Conservation (phyloP, 2,329 filamentous ascomycete species). For the Chaetomium sp. region DNA sequence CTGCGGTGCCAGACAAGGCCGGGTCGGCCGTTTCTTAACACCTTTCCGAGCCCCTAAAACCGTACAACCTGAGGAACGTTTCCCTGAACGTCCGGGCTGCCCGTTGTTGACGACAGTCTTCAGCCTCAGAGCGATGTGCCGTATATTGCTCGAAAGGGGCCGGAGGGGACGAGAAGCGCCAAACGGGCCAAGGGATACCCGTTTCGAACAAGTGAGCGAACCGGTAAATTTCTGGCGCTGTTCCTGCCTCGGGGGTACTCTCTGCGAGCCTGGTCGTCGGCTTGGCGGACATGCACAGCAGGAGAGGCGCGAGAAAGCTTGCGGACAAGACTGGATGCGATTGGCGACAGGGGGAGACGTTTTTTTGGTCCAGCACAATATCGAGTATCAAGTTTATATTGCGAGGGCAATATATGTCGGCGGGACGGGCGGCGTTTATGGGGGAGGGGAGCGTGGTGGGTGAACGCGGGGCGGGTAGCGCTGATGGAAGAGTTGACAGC, state of each 20-base stretch:
- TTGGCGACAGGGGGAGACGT: conserved; percentile 41
- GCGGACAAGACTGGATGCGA: conserved; percentile 38
- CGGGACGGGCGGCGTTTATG: conserved; percentile 40
- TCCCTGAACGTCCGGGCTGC: conserved; percentile 2
- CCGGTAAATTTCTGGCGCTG: conserved; percentile 37
- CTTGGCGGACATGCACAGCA: conserved; percentile 47
- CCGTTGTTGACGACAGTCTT: conserved; percentile 17
- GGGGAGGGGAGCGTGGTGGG: conserved; percentile 27
- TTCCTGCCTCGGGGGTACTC: conserved; percentile 37
- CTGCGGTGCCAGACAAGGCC: background rate
- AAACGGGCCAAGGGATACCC: conserved; percentile 47
- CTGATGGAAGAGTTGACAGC: conserved; percentile 27
- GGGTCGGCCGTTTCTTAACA: conserved; percentile 19
- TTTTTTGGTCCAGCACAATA: conserved; percentile 45
- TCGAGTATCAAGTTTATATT: conserved; percentile 49
- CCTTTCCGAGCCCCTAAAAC: conserved; percentile 32
- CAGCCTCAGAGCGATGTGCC: conserved; percentile 34
- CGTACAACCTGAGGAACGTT: conserved; percentile 10
- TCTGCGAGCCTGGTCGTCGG: conserved; percentile 40
- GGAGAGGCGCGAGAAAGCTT: conserved; percentile 40
- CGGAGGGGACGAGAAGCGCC: conserved; percentile 40
- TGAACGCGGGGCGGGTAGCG: conserved; percentile 28
- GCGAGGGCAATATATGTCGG: conserved; percentile 45
- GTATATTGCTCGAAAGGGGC: conserved; percentile 41
- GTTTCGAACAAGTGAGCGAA: conserved; percentile 40